Evolutionary conservation across 306 rosid genomes (phyloP).

Genomic region (Adenanthera pavonina): DNA sequence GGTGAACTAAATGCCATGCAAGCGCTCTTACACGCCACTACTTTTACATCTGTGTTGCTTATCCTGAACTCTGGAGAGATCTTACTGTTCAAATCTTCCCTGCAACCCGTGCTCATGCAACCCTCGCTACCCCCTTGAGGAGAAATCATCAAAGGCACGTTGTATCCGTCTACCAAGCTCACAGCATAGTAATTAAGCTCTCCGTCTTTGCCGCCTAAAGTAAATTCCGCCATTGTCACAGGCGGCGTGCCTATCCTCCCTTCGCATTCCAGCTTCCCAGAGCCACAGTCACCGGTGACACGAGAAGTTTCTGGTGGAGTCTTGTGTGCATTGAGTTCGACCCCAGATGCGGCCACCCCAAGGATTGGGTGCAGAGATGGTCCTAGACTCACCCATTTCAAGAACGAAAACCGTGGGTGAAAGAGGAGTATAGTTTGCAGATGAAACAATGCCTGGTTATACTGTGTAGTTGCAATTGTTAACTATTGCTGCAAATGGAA

Average conservation of each 20-base stretch:
- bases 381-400: slow-evolving; percentile 52
- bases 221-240: slow-evolving; percentile 77
- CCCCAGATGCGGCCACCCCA: slow-evolving; percentile 96
- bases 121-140: slow-evolving; percentile 51
- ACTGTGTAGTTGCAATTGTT: slow-evolving; percentile 51
- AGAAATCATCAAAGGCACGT: slow-evolving; percentile 70
- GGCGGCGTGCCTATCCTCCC: slow-evolving; percentile 75
- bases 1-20: slow-evolving; percentile 70
- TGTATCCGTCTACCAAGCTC: slow-evolving; percentile 83
- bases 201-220: neutral
- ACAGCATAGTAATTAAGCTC: slow-evolving; percentile 82
- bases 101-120: slow-evolving; percentile 67
- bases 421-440: slow-evolving; percentile 52
- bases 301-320: slow-evolving; percentile 81
- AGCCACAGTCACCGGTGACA: slow-evolving; percentile 80
- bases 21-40: slow-evolving; percentile 43
- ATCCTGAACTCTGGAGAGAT: slow-evolving; percentile 72
- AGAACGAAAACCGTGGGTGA: slow-evolving; percentile 70
- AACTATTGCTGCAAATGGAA: neutral
- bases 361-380: slow-evolving; percentile 57
- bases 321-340: slow-evolving; percentile 70
- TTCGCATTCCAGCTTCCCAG: slow-evolving; percentile 68
- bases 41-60: slow-evolving; percentile 37
- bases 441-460: slow-evolving; percentile 80
- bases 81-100: slow-evolving; percentile 62